Conservation (phyloP, 2,329 filamentous ascomycete genomes). For the Hymenoscyphus salicellus region DNA sequence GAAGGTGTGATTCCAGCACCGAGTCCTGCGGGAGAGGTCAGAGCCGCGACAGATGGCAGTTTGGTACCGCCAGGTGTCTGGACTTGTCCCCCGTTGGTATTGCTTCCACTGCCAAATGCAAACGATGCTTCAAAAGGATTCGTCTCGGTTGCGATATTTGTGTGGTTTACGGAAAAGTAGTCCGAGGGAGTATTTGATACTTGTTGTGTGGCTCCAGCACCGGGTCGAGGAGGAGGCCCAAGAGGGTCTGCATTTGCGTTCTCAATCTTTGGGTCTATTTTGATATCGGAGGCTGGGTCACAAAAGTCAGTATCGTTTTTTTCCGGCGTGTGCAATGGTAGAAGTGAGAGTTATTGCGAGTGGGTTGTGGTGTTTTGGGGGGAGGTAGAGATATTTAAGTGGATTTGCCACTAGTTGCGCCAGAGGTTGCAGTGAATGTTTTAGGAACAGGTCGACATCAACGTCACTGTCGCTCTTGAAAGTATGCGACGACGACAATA, state of each 20-base stretch:
- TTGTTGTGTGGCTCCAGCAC: conserved; percentile 40
- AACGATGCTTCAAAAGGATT: conserved; percentile 99
- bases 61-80: conserved; percentile 83
- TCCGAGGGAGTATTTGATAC: conserved; percentile 56
- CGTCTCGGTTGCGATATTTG: conserved; percentile 69
- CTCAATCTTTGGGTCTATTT: conserved; percentile 48
- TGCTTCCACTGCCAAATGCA: conserved; percentile 51
- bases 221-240: conserved; percentile 66
- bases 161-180: conserved; percentile 63
- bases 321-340: neutral
- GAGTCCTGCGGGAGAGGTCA: conserved; percentile 84
- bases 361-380: neutral
- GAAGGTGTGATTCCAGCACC: conserved; percentile 70
- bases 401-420: neutral
- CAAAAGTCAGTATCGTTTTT: neutral
- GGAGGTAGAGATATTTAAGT: neutral
- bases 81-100: conserved; percentile 36
- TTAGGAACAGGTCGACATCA: neutral
- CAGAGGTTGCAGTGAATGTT: neutral
- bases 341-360: neutral
- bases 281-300: conserved; percentile 42
- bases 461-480: neutral
- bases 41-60: conserved; percentile 81
- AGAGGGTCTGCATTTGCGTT: conserved; percentile 60
- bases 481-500: neutral